Evolutionary conservation across 2,329 filamentous ascomycete species (phyloP), one percentile per base, ranked within the genome.

Genomic region (Trichoderma cornu-damae): DNA sequence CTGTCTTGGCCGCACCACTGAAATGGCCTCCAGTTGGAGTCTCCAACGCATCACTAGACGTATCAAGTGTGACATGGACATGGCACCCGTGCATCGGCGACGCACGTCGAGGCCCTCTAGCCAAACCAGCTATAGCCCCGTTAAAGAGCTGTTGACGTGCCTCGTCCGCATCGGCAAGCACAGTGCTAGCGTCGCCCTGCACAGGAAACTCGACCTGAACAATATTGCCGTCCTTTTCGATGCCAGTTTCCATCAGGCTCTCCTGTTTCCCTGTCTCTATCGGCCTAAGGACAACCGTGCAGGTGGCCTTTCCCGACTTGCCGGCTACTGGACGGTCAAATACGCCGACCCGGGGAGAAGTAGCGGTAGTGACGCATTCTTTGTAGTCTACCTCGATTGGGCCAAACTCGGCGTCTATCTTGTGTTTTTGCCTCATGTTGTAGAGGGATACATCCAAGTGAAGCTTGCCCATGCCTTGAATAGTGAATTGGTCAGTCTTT

Each of bases 311-410:
- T 7, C 89, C 88, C 42, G 82, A 76, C 67, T 90, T 93, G 43
- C 90, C 89, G 6, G 88, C 89, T 18, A 96, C 83, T 4, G 88
- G 84, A 42, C 86, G 87, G 65, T 96, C 90, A 66, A 91, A 91
- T 4, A 85, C 75, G 52, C 82, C 80, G 22, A 80, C 82, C 35
- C 85, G 79, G 0, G 81, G 73, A 0, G 70, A 68, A 0, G 85
- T 86, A 0, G 79, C 66, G 3, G 76, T 75, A 0, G 84, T 82
- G 8, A 94, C 76, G 47, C 86, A 87, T 73, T 99, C 94, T 55
- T 95, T 87, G 73, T 97, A 99, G 63, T 95, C 91, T 60, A 99
- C 96, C 65, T 96, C 89, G 61, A 99, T 96, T 53, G 85, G 86
- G 11, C 93, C 92, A 77, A 96, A 96, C 75, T 85, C 61, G 79